A percentile compares a stretch with the other conserved stretches of the same genome.
phyloP scores from a whole-genome alignment of 352 stramenopile genomes.

The Pythium scleroteichum region DNA sequence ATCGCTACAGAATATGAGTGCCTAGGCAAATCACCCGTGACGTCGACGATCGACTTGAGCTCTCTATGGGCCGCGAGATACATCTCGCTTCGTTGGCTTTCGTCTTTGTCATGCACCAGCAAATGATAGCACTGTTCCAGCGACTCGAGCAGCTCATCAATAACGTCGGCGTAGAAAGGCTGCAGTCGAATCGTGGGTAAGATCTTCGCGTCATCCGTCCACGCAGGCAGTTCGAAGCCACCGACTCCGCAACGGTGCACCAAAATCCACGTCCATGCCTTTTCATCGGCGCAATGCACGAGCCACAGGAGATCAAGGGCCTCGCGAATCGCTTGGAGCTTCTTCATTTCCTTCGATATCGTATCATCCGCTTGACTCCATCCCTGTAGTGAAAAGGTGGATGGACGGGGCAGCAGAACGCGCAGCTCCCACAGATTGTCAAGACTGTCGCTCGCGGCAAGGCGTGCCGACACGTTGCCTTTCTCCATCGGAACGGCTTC shows the following conservation, averaged over 20 bases:
- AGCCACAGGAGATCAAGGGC: constrained; percentile 43
- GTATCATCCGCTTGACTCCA: not conserved
- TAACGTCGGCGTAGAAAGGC: constrained; percentile 9
- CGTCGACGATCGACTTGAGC: not conserved
- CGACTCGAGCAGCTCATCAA: not conserved
- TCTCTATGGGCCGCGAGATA: not conserved
- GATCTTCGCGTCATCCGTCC: constrained; percentile 32
- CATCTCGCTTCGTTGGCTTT: not conserved
- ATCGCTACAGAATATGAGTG: constrained; percentile 4
- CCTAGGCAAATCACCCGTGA: not conserved
- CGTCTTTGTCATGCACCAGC: constrained; percentile 9
- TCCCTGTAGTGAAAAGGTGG: constrained; percentile 4
- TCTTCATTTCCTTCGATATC: not conserved
- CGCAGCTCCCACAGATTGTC: constrained; percentile 11
- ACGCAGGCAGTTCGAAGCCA: constrained; percentile 31
- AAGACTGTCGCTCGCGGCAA: not conserved
- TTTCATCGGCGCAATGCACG: constrained; percentile 34
- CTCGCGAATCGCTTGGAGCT: constrained; percentile 26
- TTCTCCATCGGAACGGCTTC: constrained; percentile 1
- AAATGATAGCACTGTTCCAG: constrained; percentile 13
- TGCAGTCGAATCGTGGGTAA: constrained; percentile 29
- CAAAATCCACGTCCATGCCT: constrained; percentile 37
- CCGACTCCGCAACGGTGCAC: constrained; percentile 30
- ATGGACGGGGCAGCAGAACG: constrained; percentile 6
- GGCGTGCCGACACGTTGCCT: not conserved